Conservation (phyloP, 2,329 filamentous ascomycete genomes). For the Phaeosphaeriaceae sp. region DNA sequence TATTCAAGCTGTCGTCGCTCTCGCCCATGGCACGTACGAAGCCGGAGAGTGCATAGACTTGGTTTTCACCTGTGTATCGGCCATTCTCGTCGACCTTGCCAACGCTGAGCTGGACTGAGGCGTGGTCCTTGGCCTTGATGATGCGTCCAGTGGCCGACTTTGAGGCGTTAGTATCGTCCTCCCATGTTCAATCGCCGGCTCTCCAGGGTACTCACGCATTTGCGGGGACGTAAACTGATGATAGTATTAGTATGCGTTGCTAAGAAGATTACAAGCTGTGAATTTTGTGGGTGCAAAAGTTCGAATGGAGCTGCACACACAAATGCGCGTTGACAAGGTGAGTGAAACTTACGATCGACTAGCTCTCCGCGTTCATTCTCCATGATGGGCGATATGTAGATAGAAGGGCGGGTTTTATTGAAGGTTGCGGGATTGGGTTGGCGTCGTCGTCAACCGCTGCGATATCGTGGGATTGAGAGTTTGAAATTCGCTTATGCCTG, state of each 20-base stretch:
- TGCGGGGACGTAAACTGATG: conserved; percentile 40
- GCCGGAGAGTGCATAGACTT: conserved; percentile 95
- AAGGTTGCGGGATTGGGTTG: conserved; percentile 32
- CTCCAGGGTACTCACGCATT: conserved; percentile 50
- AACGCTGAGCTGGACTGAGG: conserved; percentile 94
- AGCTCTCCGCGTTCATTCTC: conserved; percentile 99
- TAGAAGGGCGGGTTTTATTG: conserved; percentile 33
- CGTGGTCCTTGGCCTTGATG: conserved; percentile 99
- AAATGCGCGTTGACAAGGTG: not conserved
- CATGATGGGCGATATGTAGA: conserved; percentile 68
- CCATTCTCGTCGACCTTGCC: conserved; percentile 99
- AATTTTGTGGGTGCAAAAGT: conserved; percentile 52
- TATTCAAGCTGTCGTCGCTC: conserved; percentile 95
- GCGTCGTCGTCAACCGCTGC: not conserved
- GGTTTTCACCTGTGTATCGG: conserved; percentile 94
- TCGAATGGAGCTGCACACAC: not conserved
- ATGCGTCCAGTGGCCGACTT: conserved; percentile 71
- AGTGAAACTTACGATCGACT: conserved; percentile 72
- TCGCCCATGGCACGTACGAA: conserved; percentile 98
- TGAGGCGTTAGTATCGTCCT: conserved; percentile 29
- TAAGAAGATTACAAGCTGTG: conserved; percentile 57
- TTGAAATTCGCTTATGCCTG: too few relatives aligned
- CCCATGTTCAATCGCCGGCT: conserved; percentile 5
- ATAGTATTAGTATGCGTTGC: conserved; percentile 21
- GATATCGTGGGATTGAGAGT: too few relatives aligned